A percentile compares a stretch with the other conserved stretches of the same genome.
These are phyloP conservation scores for Pseudonitzschia multistriata DNA, from an alignment of 108 stramenopile genomes.

Conservation along the genomic window DNA sequence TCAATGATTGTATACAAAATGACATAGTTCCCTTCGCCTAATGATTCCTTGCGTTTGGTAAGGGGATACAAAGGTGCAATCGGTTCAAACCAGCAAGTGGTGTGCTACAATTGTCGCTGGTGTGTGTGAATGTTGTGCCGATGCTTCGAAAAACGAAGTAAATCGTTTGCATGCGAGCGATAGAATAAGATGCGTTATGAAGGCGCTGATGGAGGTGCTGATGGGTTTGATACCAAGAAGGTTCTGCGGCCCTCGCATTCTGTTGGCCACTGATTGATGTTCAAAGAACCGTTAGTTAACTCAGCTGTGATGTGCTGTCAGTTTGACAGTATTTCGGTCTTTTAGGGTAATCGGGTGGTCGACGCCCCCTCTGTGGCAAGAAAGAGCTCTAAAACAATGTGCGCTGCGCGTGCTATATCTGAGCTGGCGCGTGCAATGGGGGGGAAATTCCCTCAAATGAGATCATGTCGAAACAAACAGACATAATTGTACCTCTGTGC, in stretches of 20 bases:
- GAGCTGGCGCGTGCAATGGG: slow-evolving; percentile 2
- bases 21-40: background rate
- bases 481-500: too few relatives aligned
- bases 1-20: slow-evolving; percentile 2
- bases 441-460: slow-evolving; percentile 3
- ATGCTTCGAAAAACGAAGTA: background rate
- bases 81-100: background rate
- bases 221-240: background rate
- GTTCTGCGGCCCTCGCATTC: background rate
- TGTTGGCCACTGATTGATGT: slow-evolving; percentile 6
- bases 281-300: background rate
- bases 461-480: too few relatives aligned
- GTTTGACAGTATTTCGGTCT: background rate
- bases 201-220: background rate
- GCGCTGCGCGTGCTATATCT: background rate
- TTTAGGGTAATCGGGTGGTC: slow-evolving; percentile 4
- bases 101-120: background rate
- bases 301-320: slow-evolving; percentile 2
- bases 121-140: background rate
- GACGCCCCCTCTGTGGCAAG: background rate
- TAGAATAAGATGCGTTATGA: background rate
- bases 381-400: background rate
- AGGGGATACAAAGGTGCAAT: background rate
- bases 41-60: background rate
- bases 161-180: too few relatives aligned